Evolutionary conservation across 73 alveolate species (phyloP).

Genomic region (Tetrahymena borealis): DNA sequence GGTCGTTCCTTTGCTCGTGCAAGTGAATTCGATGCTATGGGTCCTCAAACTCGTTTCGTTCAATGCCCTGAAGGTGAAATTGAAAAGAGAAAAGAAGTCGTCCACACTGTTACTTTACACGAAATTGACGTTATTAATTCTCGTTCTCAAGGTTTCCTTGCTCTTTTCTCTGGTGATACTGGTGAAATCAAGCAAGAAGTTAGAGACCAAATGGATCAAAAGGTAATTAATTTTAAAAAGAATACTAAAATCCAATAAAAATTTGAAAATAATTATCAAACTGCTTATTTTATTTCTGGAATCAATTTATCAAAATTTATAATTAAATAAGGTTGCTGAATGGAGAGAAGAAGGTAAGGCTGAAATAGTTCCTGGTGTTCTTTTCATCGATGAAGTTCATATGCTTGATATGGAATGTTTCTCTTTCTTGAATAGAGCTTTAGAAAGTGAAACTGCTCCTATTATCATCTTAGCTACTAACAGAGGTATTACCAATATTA

Average conservation of each 20-base stretch:
- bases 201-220: constrained; percentile 94
- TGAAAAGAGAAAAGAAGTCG: constrained; percentile 97
- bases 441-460: constrained; percentile 93
- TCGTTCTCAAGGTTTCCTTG: constrained; percentile 94
- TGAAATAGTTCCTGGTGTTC: constrained; percentile 96
- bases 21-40: constrained; percentile 92
- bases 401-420: constrained; percentile 99
- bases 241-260: no score
- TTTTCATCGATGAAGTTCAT: constrained; percentile 97
- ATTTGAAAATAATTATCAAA: no score
- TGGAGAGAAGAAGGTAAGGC: constrained; percentile 99
- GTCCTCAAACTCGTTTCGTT: constrained; percentile 93
- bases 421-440: constrained; percentile 95
- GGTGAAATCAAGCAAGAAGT: constrained; percentile 94
- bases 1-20: constrained; percentile 95
- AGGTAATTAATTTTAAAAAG: not conserved
- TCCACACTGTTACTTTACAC: constrained; percentile 97
- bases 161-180: constrained; percentile 95
- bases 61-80: constrained; percentile 98
- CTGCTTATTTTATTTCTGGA: no score
- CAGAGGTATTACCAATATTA: constrained; percentile 95
- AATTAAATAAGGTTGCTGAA: constrained; percentile 76
- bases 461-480: constrained; percentile 97
- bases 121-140: constrained; percentile 98
- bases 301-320: not conserved